Evolutionary conservation across 2,329 filamentous ascomycete genomes (phyloP), one percentile per base, ranked within the genome.

Genomic region (Geosmithia flava): DNA sequence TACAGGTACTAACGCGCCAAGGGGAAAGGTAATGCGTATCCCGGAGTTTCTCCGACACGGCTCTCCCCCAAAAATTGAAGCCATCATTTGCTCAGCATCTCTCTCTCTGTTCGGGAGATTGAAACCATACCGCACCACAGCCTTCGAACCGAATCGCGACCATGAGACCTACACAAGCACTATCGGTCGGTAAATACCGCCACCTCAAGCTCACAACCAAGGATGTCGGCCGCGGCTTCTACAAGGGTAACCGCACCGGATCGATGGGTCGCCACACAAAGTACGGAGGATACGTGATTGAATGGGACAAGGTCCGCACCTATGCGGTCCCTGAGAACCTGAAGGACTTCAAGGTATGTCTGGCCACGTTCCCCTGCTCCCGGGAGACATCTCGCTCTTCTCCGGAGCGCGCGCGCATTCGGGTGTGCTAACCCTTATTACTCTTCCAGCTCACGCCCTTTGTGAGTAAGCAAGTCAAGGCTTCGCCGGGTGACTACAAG

Each of bases 221-320:
- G 70, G 83, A 93, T 67, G 83, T 91, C 63, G 86, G 85, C 64
- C 87, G 88, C 62, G 91, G 90, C 56, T 98, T 83, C 79, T 98
- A 98, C 80, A 97, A 97, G 75, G 93, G 93, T 62, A 96, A 85
- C 58, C 77, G 90, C 44, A 84, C 88, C 1, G 93, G 93, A 2
- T 81, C 85, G 42, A 89, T 94, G 81, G 93, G 93, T 64, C 69
- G 73, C 15, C 87, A 94, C 68, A 90, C 86, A 48, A 85, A 86
- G 63, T 79, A 81, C 62, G 93, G 91, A 65, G 83, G 83, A 46
- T 98, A 93, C 66, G 65, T 81, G 44, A 82, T 97, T 55, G 85
- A 97, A 55, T 95, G 78, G 75, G 68, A 73, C 49, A 95, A 94
- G 69, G 87, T 97, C 60, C 83, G 91, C 66, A 95, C 90, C 48